Evolutionary conservation across 2,329 filamentous ascomycete genomes (phyloP).

Genomic region (Ceratocystis diversiconidia): DNA sequence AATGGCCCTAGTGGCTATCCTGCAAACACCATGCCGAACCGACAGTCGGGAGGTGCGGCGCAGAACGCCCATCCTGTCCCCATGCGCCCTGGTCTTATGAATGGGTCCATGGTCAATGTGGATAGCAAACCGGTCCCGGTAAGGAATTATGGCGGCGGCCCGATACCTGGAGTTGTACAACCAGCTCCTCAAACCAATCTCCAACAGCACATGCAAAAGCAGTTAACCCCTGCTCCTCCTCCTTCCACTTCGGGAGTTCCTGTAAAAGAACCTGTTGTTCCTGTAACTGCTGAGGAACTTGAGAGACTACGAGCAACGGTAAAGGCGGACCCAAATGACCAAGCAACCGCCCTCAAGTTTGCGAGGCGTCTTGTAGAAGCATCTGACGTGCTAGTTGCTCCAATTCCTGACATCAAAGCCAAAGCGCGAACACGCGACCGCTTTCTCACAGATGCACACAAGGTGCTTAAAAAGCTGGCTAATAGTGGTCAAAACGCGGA

Average conservation of each 20-base stretch:
- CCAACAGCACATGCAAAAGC: constrained; percentile 23
- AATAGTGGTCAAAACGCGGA: constrained; percentile 53
- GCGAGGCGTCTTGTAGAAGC: constrained; percentile 82
- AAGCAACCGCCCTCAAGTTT: constrained; percentile 54
- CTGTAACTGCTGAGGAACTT: constrained; percentile 66
- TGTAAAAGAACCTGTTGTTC: constrained; percentile 26
- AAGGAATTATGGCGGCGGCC: constrained; percentile 34
- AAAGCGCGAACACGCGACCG: constrained; percentile 65
- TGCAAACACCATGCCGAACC: constrained; percentile 6
- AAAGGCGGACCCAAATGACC: constrained; percentile 58
- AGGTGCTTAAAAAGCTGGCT: constrained; percentile 78
- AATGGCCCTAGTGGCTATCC: constrained; percentile 5
- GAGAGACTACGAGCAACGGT: constrained; percentile 57
- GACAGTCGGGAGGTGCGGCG: constrained; percentile 11
- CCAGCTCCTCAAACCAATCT: constrained; percentile 22
- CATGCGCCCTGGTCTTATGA: constrained; percentile 47
- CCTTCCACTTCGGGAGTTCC: constrained; percentile 16
- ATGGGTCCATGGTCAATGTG: constrained; percentile 41
- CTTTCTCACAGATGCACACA: constrained; percentile 74
- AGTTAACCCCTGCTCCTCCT: constrained; percentile 23
- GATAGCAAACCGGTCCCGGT: constrained; percentile 44
- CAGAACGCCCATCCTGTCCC: constrained; percentile 42
- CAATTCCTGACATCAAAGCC: constrained; percentile 52
- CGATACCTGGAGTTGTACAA: constrained; percentile 28
- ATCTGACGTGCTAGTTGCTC: constrained; percentile 55